These are phyloP conservation scores for Lactifluus volemus DNA, from an alignment of 768 basidiomycete species.

Conservation along the genomic window DNA sequence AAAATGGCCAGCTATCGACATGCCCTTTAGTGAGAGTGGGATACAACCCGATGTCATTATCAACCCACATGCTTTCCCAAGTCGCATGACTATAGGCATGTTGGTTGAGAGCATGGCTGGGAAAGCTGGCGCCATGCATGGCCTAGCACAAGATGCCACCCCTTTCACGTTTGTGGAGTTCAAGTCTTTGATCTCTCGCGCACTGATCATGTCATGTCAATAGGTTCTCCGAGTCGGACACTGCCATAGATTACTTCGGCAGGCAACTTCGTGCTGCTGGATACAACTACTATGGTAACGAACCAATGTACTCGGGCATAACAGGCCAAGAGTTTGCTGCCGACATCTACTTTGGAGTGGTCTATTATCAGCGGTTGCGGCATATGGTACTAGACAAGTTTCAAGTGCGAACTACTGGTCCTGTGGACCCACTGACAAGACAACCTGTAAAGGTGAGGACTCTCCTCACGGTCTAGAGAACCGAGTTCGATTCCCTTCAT, in stretches of 20 bases:
- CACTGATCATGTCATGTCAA: background rate
- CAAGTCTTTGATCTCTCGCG: background rate
- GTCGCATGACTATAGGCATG: constrained; percentile 99
- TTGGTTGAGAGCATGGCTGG: constrained; percentile 99
- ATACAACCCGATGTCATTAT: constrained; percentile 99
- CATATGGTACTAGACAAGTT: constrained; percentile 99
- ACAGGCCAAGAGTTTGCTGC: constrained; percentile 98
- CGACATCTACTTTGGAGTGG: constrained; percentile 96
- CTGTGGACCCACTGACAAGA: constrained; percentile 89
- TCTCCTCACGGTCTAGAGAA: background rate
- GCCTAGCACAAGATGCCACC: constrained; percentile 95
- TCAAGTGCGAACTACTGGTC: constrained; percentile 97
- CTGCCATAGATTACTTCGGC: constrained; percentile 96
- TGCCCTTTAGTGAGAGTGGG: constrained; percentile 98
- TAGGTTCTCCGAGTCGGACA: constrained; percentile 93
- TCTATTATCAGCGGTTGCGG: constrained; percentile 96
- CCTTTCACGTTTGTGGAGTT: constrained; percentile 76
- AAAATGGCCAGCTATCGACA: constrained; percentile 96
- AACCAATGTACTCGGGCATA: constrained; percentile 99
- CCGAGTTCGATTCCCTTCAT: constrained; percentile 3
- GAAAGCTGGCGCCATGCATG: constrained; percentile 98
- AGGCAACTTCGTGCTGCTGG: constrained; percentile 88
- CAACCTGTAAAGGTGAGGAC: constrained; percentile 79
- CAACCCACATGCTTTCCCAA: constrained; percentile 98
- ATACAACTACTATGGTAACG: constrained; percentile 98